Evolutionary conservation across 2,329 filamentous ascomycete genomes (phyloP), one percentile per base, ranked within the genome.

Genomic region (Phyllosticta ampelicida): DNA sequence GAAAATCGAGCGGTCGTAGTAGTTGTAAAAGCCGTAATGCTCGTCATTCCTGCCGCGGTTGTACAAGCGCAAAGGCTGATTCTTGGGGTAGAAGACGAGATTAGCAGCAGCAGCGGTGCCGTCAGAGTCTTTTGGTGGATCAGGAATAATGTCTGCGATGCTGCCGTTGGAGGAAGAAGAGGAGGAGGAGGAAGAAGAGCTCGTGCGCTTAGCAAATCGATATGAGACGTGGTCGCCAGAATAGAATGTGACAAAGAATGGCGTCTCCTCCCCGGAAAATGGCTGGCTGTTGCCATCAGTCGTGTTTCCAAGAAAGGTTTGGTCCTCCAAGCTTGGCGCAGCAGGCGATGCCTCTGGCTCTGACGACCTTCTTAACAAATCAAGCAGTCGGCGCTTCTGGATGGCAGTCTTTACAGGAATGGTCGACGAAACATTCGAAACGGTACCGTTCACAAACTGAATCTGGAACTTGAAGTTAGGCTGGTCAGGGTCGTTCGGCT

Each of bases 21-120:
- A 95, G 0, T 82, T 88, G 74, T 96, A 96, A 74, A 96, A 96
- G 2, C 89, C 90, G 71, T 95, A 96, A 73, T 96, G 90, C 70
- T 97, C 92, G 0, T 86, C 86, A 1, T 80, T 75, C 26, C 87
- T 77, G 18, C 87, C 90, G 19, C 90, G 87, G 70, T 97, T 89
- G 70, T 86, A 97, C 0, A 97, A 80, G 1, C 88, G 83, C 11
- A 97, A 77, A 0, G 90, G 92, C 66, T 97, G 94, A 60, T 76
- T 74, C 0, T 78, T 73, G 0, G 87, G 82, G 8, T 81, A 77
- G 0, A 90, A 88, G 51, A 94, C 82, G 62, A 96, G 76, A 9
- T 80, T 80, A 2, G 89, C 88, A 0, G 86, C 76, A 1, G 84
- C 83, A 0, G 89, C 86, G 1, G 85, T 86, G 51, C 89, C 89